Conservation (phyloP, 192 early-diverging fungal genomes). For the Dissophora ornata region DNA sequence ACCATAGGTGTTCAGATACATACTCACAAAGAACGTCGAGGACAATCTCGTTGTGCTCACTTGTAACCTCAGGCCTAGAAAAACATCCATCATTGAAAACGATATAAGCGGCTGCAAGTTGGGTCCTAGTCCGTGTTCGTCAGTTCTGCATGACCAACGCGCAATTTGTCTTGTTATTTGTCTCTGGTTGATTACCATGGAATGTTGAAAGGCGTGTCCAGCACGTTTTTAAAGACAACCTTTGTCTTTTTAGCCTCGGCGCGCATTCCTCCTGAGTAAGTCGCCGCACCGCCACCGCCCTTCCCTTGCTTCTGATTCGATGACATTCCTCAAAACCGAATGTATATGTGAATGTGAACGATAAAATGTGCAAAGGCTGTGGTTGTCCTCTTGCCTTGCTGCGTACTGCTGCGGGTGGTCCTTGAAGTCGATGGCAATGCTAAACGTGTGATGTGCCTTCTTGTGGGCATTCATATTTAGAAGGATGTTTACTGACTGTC, state of each 20-base stretch:
- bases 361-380: too few species aligned
- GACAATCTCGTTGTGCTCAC: conserved; percentile 26
- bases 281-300: conserved; percentile 11
- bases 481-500: too few species aligned
- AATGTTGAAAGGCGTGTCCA: conserved; percentile 46
- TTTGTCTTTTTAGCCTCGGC: conserved; percentile 42
- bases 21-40: conserved; percentile 50
- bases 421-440: too few species aligned
- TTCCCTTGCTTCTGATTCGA: conserved; percentile 11
- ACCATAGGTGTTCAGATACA: background rate
- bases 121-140: too few species aligned
- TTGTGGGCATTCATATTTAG: too few species aligned
- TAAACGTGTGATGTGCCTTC: too few species aligned
- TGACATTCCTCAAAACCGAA: conserved; percentile 4
- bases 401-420: too few species aligned
- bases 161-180: too few species aligned
- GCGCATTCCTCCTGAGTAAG: conserved; percentile 33
- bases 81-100: background rate
- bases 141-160: too few species aligned
- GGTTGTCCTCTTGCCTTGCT: too few species aligned
- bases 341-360: too few species aligned
- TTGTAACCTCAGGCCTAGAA: conserved; percentile 40
- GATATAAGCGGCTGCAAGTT: background rate
- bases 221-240: conserved; percentile 35
- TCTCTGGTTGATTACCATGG: conserved; percentile 19